Evolutionary conservation across 2,329 filamentous ascomycete species (phyloP).

Genomic region (Fusarium bactridioides): DNA sequence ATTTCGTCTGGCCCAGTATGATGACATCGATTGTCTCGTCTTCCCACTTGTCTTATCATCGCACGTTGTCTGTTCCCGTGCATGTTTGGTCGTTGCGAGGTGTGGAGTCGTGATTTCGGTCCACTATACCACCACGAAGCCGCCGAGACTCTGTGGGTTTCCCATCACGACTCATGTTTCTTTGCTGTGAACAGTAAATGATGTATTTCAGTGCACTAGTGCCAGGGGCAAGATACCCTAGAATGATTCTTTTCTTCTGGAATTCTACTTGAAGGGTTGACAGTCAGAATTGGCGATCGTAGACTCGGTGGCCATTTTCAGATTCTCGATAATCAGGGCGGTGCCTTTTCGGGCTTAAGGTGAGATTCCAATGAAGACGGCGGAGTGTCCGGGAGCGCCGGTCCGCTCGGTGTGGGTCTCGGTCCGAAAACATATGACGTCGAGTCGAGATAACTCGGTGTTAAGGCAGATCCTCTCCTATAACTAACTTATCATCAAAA

Average conservation of each 20-base stretch:
- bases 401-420: conserved; percentile 24
- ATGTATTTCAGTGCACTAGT: background rate
- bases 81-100: conserved; percentile 9
- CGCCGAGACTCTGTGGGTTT: conserved; percentile 28
- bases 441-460: conserved; percentile 7
- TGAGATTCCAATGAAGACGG: conserved; percentile 11
- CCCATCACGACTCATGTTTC: background rate
- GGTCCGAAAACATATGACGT: conserved; percentile 31
- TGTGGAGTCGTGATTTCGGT: conserved; percentile 31
- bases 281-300: background rate
- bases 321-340: background rate
- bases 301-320: background rate
- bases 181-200: background rate
- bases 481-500: background rate
- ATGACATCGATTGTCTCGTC: conserved; percentile 24
- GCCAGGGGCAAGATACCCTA: background rate
- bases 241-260: conserved; percentile 5
- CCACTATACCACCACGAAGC: conserved; percentile 37
- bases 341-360: conserved; percentile 26
- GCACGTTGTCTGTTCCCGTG: conserved; percentile 7
- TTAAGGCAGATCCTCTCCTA: conserved; percentile 7
- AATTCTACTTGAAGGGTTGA: background rate
- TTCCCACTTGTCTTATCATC: conserved; percentile 15
- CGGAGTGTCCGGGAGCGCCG: conserved; percentile 21
- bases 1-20: conserved; percentile 7